phyloP scores from a whole-genome alignment of 2,329 filamentous ascomycete species.

The Periconia macrospinosa region DNA sequence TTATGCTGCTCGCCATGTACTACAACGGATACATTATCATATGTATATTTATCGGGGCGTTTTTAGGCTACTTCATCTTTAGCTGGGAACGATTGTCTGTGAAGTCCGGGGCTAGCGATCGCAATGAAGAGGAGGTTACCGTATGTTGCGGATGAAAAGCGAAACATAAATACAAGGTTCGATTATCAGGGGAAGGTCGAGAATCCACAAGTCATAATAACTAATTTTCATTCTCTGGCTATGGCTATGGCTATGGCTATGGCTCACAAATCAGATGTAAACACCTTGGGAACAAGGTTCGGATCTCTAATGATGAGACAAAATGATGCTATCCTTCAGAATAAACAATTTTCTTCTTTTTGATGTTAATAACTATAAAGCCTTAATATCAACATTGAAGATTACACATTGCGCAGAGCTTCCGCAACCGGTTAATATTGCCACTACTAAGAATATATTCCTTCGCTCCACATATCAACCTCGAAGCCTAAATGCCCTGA shows the following conservation, averaged over 20 bases:
- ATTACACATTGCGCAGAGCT: neutral
- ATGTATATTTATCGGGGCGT: constrained; percentile 42
- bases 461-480: neutral
- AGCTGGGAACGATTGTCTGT: constrained; percentile 40
- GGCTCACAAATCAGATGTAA: too few relatives aligned
- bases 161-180: neutral
- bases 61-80: constrained; percentile 39
- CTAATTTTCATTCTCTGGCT: too few relatives aligned
- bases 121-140: constrained; percentile 39
- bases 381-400: too few relatives aligned
- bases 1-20: constrained; percentile 74
- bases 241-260: too few relatives aligned
- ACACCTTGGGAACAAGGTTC: too few relatives aligned
- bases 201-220: too few relatives aligned
- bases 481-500: neutral
- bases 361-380: too few relatives aligned
- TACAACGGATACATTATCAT: constrained; percentile 72
- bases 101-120: constrained; percentile 22
- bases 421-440: neutral
- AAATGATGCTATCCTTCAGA: too few relatives aligned
- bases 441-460: neutral
- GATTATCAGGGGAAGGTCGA: neutral
- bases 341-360: too few relatives aligned
- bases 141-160: constrained; percentile 35
- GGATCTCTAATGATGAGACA: too few relatives aligned